Base-by-base conservation (phyloP, 2,329 filamentous ascomycete genomes). In the Bipolaris gigantea region DNA sequence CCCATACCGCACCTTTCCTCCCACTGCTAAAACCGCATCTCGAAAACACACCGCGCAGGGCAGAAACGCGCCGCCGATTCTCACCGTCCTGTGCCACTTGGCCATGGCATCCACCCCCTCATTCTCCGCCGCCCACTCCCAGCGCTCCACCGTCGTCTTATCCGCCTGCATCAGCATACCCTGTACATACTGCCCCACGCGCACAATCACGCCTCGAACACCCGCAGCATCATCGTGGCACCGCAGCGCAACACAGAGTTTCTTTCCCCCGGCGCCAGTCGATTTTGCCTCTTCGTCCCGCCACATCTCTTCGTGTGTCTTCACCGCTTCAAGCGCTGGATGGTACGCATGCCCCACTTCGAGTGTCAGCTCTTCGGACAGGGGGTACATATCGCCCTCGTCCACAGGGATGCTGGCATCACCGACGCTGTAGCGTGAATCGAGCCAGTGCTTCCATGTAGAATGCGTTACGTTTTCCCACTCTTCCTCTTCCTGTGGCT, bases 221-320 rank as follows among this genome's bases (percentile, higher is more conserved):
- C 53, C 53, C 8, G 69, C 73, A 7, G 71, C 66, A 8, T 77
- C 71, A 19, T 53, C 43, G n/a, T 50, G 10, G 78, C 65, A 55
- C 69, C 64, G 64, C 35, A 83, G 63, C 30, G 85, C 80, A 5
- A 65, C 53, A 59, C 73, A 69, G 3, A 56, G 50, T 23, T 63
- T 73, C 10, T 19, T 59, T 2, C 50, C 56, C 16, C 9, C 30
- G 10, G 1, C 15, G 2, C 21, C 21, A 23, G 34, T 2, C 0
- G 51, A 27, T 9, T 19, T 2, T 72, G 78, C 65, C 2, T 72
- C 63, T 2, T 76, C 69, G 38, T 85, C 82, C 1, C 74, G 70
- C 87, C 87, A 90, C 2, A 88, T 67, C 70, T 90, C 88, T 67
- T 89, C 86, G 60, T 92, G 90, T 1, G 74, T 48, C 9, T 79